Evolutionary conservation across 208 protist species (phyloP), one percentile per base, ranked within the genome.

Genomic region (Trypanosoma brucei): DNA sequence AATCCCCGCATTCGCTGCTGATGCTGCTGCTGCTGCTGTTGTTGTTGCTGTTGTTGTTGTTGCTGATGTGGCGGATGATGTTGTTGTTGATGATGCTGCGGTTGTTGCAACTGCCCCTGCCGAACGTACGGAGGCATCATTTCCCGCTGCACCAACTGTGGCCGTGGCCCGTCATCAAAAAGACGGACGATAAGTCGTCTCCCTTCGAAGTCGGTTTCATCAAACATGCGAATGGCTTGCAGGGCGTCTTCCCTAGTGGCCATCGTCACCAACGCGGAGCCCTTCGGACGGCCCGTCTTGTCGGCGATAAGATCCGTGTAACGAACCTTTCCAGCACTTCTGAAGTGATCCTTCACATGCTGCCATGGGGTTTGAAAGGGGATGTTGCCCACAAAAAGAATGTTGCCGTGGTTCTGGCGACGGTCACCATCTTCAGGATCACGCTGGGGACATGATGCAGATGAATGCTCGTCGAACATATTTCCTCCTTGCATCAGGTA

Each of bases 161-260:
- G 86, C 30, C 86, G 83, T 34, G 81, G 83, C 63, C 82, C 90
- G 44, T 96, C 86, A 57, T 87, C 78, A 64, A 93, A 89, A 42
- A 85, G 72, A 53, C 88, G 81, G 35, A 96, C 83, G 66, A 93
- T 92, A 22, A 96, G 71, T 14, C 76, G 79, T 52, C 91, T 83
- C n/a, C 91, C 91, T 52, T 94, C 83, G 63, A 96, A 90, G 51
- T 92, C 81, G 13, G 87, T 86, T 57, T 94, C 86, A 73, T 96
- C 86, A 65, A 92, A 88, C 59, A 84, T 72, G 50, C 52, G 72
- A 42, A 96, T 93, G 5, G 88, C 91, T 38, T 76, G 75, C 36
- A 75, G 70, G 31, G 86, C 88, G 34, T 72, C 86, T n/a, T 91
- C 80, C 2, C 65, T 33, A 5, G 72, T 84, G 60, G 81, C 75